These are phyloP conservation scores for Gamsiella multidivaricata DNA, from an alignment of 192 early-diverging fungal genomes.

Conservation along the genomic window DNA sequence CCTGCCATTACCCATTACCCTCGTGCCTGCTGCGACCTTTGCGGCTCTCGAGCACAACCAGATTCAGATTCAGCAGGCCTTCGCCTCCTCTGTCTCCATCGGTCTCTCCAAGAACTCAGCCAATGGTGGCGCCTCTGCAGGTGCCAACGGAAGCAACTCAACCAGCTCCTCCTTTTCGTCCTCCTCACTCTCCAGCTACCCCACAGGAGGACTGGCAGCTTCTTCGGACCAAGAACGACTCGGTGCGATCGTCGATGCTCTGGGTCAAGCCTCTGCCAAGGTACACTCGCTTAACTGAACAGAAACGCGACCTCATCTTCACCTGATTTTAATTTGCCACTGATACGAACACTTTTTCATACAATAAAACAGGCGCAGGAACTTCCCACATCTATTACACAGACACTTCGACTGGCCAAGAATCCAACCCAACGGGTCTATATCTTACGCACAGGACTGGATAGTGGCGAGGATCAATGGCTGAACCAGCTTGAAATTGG, in stretches of 20 bases:
- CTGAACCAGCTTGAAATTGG: constrained; percentile 35
- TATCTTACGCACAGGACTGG: constrained; percentile 44
- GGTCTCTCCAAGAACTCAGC: constrained; percentile 9
- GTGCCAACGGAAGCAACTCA: background rate
- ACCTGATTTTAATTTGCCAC: background rate
- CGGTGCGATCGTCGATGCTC: constrained; percentile 49
- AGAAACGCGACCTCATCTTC: background rate
- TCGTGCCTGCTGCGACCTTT: constrained; percentile 48
- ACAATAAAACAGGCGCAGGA: constrained; percentile 58
- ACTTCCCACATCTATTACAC: constrained; percentile 51
- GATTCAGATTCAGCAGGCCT: constrained; percentile 26
- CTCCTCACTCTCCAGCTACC: background rate
- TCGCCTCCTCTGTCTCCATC: constrained; percentile 30
- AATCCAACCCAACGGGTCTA: constrained; percentile 53
- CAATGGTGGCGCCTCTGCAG: background rate
- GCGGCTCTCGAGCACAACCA: constrained; percentile 36
- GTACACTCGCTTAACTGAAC: constrained; percentile 29
- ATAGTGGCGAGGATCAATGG: constrained; percentile 49
- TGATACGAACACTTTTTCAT: too few relatives aligned
- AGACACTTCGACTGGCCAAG: constrained; percentile 38
- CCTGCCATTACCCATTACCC: constrained; percentile 40
- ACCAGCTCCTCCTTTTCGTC: constrained; percentile 16
- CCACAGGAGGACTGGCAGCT: background rate
- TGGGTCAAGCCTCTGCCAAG: constrained; percentile 55
- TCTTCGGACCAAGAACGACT: constrained; percentile 42